Evolutionary conservation across 805 yeast species (phyloP), one percentile per base, ranked within the genome.

Genomic region (Saccharomycopsis fodiens): DNA sequence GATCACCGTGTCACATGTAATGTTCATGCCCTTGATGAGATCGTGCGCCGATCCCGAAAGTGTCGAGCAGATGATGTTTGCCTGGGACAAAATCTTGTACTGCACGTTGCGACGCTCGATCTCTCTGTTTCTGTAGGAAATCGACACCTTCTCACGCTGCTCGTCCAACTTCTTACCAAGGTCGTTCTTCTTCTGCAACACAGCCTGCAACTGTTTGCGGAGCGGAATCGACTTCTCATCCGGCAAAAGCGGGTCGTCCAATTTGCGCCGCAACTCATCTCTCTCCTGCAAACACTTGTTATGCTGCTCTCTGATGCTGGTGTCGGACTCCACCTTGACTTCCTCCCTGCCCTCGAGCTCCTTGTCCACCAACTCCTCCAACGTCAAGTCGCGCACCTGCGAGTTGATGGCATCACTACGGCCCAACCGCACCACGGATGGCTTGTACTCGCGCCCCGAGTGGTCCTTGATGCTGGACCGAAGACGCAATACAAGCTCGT

Each of bases 31-130:
- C 0, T 87, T 79, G 35, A 91, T 70, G 49, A 87, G 77, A 52
- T 85, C 93, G 65, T 88, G 96, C 0, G 97, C 96, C 3, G 96
- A 78, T 23, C 97, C 97, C 0, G 97, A 89, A 29, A 91, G 67
- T 0, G 98, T 91, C 0, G 97, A 73, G 58, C 97, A 93, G 15
- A 91, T 84, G 39, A 93, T 79, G 51, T 89, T 86, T 13, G 96
- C 88, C 10, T 75, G 76, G 25, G 72, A 72, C 46, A 91, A 65
- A 23, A 89, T 73, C 47, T 78, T 76, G 12, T 80, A 80, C 58
- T 89, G 97, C 4, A 79, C 66, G 50, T 79, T 79, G 49, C 94
- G 69, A 59, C 82, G 76, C 52, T 83, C 86, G 39, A 84, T 74
- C 54, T 93, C 97, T 49, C 84, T 70, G 41, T 79, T 80, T 55